Base-by-base conservation (phyloP, 805 yeast species). In the Naumovozyma dairenensis region DNA sequence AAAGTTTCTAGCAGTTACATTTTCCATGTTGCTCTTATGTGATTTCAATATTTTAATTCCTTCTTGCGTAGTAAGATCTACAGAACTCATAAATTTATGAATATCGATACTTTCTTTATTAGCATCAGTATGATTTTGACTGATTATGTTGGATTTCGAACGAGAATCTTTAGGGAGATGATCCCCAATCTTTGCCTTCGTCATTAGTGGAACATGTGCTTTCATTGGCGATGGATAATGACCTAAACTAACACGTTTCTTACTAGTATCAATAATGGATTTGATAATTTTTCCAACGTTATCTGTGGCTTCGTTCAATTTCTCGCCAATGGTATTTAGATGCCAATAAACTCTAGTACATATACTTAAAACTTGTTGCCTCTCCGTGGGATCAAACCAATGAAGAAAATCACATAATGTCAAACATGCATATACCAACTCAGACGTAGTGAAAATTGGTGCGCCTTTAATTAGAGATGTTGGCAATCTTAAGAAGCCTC, bases 261-360 rank as follows among this genome's bases (percentile, higher is more conserved):
- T 59, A 6, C 71, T 66, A 2, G 60, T 53, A 32, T 69, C 74
- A 18, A 72, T 71, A 18, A 74, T 51, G 18, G 67, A 62, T 42
- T 66, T 67, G 31, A 74, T 67, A 31, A 74, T 69, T 33, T 65
- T 65, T 2, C 78, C 77, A 25, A 74, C 74, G 4, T 75, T 71
- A 36, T 70, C 76, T 0, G 78, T 72, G 3, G 75, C 76, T 46
- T 73, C 79, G 42, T 71, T 72, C 44, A 64, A 62, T 36, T 65
- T 65, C 37, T 71, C 76, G 2, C 79, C 79, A 39, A 71, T 66
- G 19, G 71, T 65, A 38, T 69, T 72, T 39, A 74, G 51, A 41
- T 71, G 74, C 79, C 79, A 74, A 40, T 73, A 74, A 6, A 71
- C 65, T 35, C 62, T 62, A 0, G 77, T 65, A 28, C 75, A 71